These are phyloP conservation scores for Trichophyton verrucosum DNA, from an alignment of 2,329 filamentous ascomycete species.

Conservation along the genomic window DNA sequence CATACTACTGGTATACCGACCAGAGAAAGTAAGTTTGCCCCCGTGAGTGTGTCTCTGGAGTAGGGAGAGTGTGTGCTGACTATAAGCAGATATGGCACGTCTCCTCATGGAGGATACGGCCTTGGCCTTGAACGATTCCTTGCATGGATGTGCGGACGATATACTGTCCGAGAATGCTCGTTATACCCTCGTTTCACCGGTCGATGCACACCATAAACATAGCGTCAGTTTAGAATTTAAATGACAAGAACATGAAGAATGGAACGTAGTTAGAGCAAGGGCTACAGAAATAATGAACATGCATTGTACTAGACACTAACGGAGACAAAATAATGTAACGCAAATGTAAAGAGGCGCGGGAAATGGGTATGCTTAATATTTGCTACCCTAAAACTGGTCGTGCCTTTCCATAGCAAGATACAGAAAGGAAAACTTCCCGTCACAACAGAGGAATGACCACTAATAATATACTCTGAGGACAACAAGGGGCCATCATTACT, in stretches of 20 bases:
- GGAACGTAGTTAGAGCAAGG: not conserved
- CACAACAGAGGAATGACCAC: not conserved
- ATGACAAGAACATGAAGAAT: not conserved
- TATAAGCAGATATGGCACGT: slow-evolving; percentile 62
- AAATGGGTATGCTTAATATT: not conserved
- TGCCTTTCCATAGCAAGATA: not conserved
- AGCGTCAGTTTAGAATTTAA: not conserved
- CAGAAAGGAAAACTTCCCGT: not conserved
- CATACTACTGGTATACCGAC: slow-evolving; percentile 98
- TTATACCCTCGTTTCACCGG: slow-evolving; percentile 42
- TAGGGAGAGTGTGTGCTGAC: slow-evolving; percentile 3
- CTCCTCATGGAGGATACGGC: slow-evolving; percentile 85
- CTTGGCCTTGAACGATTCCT: slow-evolving; percentile 76
- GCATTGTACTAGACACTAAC: not conserved
- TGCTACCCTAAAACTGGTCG: not conserved
- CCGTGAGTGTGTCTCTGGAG: slow-evolving; percentile 7
- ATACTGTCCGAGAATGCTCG: slow-evolving; percentile 49
- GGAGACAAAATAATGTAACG: not conserved
- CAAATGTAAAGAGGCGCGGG: not conserved
- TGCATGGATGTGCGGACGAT: slow-evolving; percentile 54
- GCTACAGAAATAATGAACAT: not conserved
- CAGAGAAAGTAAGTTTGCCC: slow-evolving; percentile 65
- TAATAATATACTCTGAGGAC: not conserved
- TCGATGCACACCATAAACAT: slow-evolving; percentile 36
- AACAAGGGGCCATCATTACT: not conserved